Conservation (phyloP, 2,329 filamentous ascomycete species). For the Penicillium nordicum region DNA sequence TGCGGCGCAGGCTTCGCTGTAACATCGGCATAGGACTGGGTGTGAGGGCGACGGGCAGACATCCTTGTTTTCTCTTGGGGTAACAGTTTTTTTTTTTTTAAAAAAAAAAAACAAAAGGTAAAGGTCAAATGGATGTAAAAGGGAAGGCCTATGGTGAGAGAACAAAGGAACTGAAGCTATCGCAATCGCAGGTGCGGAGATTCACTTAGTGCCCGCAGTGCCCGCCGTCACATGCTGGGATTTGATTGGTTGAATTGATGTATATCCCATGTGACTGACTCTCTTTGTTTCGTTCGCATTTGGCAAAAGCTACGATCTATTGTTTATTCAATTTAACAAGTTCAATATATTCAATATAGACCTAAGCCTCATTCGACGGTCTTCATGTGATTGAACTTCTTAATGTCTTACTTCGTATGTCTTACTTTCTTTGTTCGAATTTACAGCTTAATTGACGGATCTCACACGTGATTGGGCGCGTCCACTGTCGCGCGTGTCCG, state of each 20-base stretch:
- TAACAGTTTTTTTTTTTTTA: background rate
- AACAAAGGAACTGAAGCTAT: constrained; percentile 1
- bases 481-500: constrained; percentile 21
- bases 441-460: background rate
- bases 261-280: background rate
- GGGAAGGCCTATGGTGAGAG: background rate
- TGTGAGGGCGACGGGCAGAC: constrained; percentile 32
- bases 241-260: constrained; percentile 2
- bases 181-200: background rate
- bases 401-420: background rate
- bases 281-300: background rate
- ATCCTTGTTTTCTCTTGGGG: constrained; percentile 13
- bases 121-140: background rate
- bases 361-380: too few species aligned
- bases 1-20: constrained; percentile 32
- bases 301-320: background rate
- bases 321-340: background rate
- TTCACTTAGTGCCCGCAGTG: constrained; percentile 3
- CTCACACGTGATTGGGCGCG: constrained; percentile 20
- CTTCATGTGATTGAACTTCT: background rate
- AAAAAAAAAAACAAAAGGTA: too few species aligned
- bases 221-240: constrained; percentile 1
- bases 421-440: background rate
- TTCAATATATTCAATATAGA: background rate
- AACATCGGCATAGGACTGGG: constrained; percentile 30